These are phyloP conservation scores for Lactarius hengduanensis DNA, from an alignment of 768 basidiomycete species.

Conservation along the genomic window DNA sequence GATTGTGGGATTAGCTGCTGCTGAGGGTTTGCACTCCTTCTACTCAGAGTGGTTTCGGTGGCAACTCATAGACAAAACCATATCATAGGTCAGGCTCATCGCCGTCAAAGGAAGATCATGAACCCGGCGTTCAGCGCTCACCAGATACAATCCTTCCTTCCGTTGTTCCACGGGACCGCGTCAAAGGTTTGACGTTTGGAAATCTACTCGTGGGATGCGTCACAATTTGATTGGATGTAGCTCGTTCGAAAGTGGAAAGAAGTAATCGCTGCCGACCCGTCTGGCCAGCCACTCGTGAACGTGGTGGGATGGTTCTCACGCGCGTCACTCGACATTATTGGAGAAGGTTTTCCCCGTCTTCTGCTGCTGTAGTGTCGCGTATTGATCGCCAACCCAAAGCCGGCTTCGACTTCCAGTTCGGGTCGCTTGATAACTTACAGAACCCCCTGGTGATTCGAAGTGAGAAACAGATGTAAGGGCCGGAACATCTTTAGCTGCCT, in stretches of 20 bases:
- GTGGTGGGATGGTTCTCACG: slow-evolving; percentile 30
- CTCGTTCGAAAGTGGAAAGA: slow-evolving; percentile 32
- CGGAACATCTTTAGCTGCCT: neutral
- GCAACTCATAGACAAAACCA: neutral
- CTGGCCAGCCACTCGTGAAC: slow-evolving; percentile 22
- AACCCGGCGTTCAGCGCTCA: slow-evolving; percentile 31
- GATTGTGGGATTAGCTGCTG: slow-evolving; percentile 29
- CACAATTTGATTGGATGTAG: slow-evolving; percentile 10
- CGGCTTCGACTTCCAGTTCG: slow-evolving; percentile 32
- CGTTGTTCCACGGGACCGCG: slow-evolving; percentile 28
- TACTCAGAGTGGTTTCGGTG: no score
- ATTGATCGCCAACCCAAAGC: slow-evolving; percentile 16
- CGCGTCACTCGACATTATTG: slow-evolving; percentile 32
- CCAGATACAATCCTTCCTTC: slow-evolving; percentile 31
- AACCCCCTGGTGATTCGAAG: slow-evolving; percentile 28
- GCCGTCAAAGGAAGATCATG: slow-evolving; percentile 33
- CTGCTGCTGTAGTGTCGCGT: neutral
- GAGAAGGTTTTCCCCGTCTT: slow-evolving; percentile 26
- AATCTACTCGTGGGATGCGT: no score
- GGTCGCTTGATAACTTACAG: slow-evolving; percentile 30
- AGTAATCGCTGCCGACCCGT: slow-evolving; percentile 10
- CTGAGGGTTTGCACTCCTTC: slow-evolving; percentile 22
- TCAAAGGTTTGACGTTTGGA: slow-evolving; percentile 27
- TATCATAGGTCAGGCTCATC: slow-evolving; percentile 27
- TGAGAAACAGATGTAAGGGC: slow-evolving; percentile 31